Base-by-base conservation (phyloP, 2,329 filamentous ascomycete genomes). In the Penicillium sp. region DNA sequence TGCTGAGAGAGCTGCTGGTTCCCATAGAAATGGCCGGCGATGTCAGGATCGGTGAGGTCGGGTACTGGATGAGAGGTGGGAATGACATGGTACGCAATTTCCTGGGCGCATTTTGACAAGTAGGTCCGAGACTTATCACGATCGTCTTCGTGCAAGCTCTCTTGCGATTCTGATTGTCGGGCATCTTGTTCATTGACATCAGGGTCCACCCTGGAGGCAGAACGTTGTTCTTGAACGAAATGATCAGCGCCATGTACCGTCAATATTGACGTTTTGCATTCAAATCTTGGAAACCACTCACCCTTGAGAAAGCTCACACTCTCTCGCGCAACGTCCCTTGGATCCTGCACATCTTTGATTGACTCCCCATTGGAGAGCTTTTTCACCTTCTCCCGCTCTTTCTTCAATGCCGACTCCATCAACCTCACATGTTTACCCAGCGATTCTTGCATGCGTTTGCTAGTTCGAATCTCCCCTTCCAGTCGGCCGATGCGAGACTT, bases 401-500 rank as follows among this genome's bases (percentile, higher is more conserved):
- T 86, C 70, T 86, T 90, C 62, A 96, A 76, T 54, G 91, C 93
- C 60, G 84, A 82, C 73, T 97, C 90, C 53, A 97, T 78, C 71
- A 97, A 88, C 46, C 83, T 78, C 50, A 97, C 86, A 65, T 96
- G 94, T 74, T 90, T 90, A 67, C 88, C 90, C 46, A 96, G 74
- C 32, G 90, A 88, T 70, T 90, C 90, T 62, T 95, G 90, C 49
- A 90, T 82, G 52, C 88, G 86, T 70, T 95, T 93, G 43, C 88
- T 85, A 57, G 91, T 88, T 55, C 90, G 80, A 29, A 85, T 82
- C 58, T 95, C 88, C 46, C 93, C 93, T 72, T 98, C 93, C 56
- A 97, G 81, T 63, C 88, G 86, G 44, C 91, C 91, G 73, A 98
- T 96, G 64, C 94, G 85, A 58, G 88, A 90, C 76, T 95, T 95